These are phyloP conservation scores for Diaporthe helianthi DNA, from an alignment of 2,329 filamentous ascomycete genomes.

Conservation along the genomic window DNA sequence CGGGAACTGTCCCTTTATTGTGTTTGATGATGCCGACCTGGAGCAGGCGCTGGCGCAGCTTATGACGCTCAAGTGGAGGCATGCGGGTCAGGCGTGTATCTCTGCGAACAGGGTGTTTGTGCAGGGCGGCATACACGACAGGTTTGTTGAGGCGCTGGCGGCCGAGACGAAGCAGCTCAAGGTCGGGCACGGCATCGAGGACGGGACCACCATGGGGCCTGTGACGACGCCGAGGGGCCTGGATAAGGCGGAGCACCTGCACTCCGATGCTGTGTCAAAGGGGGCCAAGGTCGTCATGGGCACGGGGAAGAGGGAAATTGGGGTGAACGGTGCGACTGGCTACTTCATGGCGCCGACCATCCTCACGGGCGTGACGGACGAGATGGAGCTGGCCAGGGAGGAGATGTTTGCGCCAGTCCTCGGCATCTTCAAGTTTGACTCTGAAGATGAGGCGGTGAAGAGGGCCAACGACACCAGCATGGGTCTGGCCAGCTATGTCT, in stretches of 20 bases:
- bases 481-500: conserved; percentile 44
- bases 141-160: conserved; percentile 61
- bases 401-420: conserved; percentile 38
- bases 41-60: conserved; percentile 61
- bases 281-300: conserved; percentile 40
- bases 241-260: conserved; percentile 43
- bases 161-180: conserved; percentile 33
- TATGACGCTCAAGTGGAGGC: conserved; percentile 49
- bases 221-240: conserved; percentile 45
- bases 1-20: conserved; percentile 72
- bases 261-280: conserved; percentile 35
- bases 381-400: conserved; percentile 37
- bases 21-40: conserved; percentile 72
- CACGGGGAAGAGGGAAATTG: conserved; percentile 54
- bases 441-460: conserved; percentile 44
- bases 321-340: conserved; percentile 59
- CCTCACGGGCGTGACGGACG: conserved; percentile 56
- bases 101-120: conserved; percentile 72
- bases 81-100: conserved; percentile 71
- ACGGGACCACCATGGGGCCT: conserved; percentile 45
- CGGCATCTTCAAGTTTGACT: conserved; percentile 38
- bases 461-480: conserved; percentile 45
- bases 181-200: conserved; percentile 38
- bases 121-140: conserved; percentile 67
- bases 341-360: conserved; percentile 79